Evolutionary conservation across 176 grass and related monocot genomes (phyloP).

Genomic region (Zizania latifolia): DNA sequence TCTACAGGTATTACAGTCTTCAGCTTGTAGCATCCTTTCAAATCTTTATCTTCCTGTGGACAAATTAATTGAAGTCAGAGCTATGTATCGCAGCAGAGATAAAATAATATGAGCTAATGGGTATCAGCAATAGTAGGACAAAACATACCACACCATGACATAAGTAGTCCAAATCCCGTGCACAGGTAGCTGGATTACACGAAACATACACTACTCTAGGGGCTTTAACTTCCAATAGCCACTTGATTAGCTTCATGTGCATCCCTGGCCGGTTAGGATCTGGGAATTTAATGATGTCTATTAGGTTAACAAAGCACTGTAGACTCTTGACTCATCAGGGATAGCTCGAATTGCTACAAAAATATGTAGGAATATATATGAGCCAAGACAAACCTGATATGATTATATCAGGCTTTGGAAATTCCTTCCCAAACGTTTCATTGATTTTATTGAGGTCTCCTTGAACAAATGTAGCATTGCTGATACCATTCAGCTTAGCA

Average conservation of each 20-base stretch:
- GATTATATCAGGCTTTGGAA: constrained; percentile 80
- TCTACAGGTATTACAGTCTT: constrained; percentile 72
- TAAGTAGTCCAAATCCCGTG: constrained; percentile 86
- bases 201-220: constrained; percentile 76
- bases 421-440: constrained; percentile 77
- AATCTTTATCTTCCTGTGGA: constrained; percentile 46
- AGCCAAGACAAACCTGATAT: constrained; percentile 65
- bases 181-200: constrained; percentile 88
- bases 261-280: constrained; percentile 93
- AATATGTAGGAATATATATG: background rate
- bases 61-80: constrained; percentile 15
- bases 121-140: background rate
- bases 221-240: constrained; percentile 80
- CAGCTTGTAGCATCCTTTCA: constrained; percentile 68
- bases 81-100: constrained; percentile 9
- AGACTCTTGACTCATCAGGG: background rate
- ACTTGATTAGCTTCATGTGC: constrained; percentile 97
- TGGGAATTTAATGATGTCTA: constrained; percentile 45
- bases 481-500: constrained; percentile 68
- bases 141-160: constrained; percentile 81
- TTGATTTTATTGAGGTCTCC: constrained; percentile 96
- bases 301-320: background rate
- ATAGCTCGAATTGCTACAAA: background rate
- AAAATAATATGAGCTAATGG: background rate
- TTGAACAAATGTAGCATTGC: constrained; percentile 89